Conservation (phyloP, 257 asterid genomes). For the Solanum dulcamara region DNA sequence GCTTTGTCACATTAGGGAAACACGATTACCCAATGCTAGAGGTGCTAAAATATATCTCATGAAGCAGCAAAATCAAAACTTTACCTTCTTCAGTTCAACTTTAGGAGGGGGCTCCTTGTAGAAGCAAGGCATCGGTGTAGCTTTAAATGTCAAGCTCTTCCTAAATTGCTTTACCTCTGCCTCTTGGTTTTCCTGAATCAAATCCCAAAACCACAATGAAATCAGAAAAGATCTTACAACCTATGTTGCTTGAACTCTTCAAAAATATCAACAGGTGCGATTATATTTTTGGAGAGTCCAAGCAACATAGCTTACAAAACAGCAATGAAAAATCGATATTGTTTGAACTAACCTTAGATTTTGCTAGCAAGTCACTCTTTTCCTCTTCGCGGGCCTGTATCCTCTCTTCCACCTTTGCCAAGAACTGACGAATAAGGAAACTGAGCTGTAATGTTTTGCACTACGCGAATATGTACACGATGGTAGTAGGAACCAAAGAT, state of each 20-base stretch:
- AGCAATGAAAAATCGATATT: background rate
- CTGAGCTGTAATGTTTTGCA: background rate
- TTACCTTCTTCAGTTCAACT: slow-evolving; percentile 78
- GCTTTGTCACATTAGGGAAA: background rate
- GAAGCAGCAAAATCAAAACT: background rate
- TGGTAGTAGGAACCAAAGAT: background rate
- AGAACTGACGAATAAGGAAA: slow-evolving; percentile 37
- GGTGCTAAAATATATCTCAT: background rate
- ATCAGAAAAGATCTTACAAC: background rate
- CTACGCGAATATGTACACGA: background rate
- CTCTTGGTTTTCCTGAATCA: slow-evolving; percentile 57
- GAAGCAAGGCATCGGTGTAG: slow-evolving; percentile 87
- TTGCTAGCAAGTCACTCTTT: slow-evolving; percentile 47
- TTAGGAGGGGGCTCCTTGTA: slow-evolving; percentile 83
- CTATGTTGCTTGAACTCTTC: background rate
- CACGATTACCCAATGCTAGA: background rate
- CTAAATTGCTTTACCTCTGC: slow-evolving; percentile 74
- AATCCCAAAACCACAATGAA: background rate
- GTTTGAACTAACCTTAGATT: slow-evolving; percentile 54
- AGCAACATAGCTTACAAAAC: background rate
- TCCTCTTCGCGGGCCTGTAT: slow-evolving; percentile 75
- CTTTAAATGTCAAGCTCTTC: slow-evolving; percentile 73
- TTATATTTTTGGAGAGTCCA: background rate
- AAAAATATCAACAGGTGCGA: background rate
- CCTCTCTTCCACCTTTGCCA: slow-evolving; percentile 79